Evolutionary conservation across 495 filamentous ascomycete genomes (phyloP).

Genomic region (Lasiosphaeriaceae sp.): DNA sequence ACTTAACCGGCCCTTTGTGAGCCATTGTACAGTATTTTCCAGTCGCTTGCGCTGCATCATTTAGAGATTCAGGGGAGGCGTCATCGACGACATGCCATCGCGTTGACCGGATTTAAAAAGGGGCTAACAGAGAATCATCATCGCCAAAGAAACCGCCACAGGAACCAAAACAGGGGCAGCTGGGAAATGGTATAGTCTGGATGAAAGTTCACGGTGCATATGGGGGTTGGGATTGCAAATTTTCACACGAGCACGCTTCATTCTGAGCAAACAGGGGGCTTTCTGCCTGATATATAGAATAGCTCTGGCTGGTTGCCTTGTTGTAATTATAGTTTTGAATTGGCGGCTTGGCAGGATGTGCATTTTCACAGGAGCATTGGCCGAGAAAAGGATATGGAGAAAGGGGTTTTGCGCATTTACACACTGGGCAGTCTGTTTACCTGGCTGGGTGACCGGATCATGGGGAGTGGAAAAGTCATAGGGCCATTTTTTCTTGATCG

Average conservation of each 20-base stretch:
- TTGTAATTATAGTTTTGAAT: too few relatives aligned
- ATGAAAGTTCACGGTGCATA: background rate
- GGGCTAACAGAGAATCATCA: background rate
- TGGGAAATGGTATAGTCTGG: background rate
- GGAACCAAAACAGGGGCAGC: background rate
- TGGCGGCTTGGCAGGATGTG: too few relatives aligned
- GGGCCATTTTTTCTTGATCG: too few relatives aligned
- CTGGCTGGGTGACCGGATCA: too few relatives aligned
- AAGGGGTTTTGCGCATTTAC: too few relatives aligned
- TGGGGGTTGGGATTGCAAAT: background rate
- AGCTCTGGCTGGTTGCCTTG: too few relatives aligned
- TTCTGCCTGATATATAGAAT: background rate
- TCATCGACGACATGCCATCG: background rate
- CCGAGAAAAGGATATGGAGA: too few relatives aligned
- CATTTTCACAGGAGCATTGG: too few relatives aligned
- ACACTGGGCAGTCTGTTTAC: too few relatives aligned
- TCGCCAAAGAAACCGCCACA: background rate
- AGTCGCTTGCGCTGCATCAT: background rate
- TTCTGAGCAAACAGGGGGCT: background rate
- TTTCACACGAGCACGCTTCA: background rate
- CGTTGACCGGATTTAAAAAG: background rate
- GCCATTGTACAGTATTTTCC: background rate
- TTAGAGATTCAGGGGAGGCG: background rate
- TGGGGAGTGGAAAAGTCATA: too few relatives aligned
- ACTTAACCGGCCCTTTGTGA: too few relatives aligned